Percentiles rank a stretch among this genome's conserved stretches.
Conservation (phyloP, 2,329 filamentous ascomycete genomes). For the Paraphoma chrysanthemicola region DNA sequence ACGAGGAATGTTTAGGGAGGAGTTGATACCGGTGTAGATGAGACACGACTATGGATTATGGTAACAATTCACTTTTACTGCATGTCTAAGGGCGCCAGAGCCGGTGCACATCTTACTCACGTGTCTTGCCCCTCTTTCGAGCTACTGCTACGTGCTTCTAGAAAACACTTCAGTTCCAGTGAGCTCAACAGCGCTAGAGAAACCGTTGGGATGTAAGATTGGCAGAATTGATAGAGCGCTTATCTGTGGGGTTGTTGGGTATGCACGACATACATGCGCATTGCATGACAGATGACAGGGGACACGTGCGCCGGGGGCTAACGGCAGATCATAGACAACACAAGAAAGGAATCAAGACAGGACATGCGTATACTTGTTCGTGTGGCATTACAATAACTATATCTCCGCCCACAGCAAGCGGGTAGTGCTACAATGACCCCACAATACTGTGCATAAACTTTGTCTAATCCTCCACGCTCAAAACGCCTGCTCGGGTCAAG, state of each 20-base stretch:
- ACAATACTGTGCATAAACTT: conserved; percentile 28
- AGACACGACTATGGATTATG: too few species aligned
- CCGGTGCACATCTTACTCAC: too few species aligned
- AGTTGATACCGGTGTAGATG: too few species aligned
- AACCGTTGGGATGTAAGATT: neutral
- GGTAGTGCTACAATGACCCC: conserved; percentile 41
- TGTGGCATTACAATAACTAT: conserved; percentile 41
- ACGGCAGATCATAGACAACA: neutral
- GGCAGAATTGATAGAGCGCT: neutral
- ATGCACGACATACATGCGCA: neutral
- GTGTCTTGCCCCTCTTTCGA: too few species aligned
- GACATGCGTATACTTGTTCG: conserved; percentile 17
- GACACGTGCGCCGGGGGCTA: neutral
- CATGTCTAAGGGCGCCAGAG: too few species aligned
- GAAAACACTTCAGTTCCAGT: too few species aligned
- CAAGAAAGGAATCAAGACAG: too few species aligned
- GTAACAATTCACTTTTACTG: too few species aligned
- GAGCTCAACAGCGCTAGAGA: too few species aligned
- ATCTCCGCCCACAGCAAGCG: conserved; percentile 36
- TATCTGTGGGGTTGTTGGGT: neutral
- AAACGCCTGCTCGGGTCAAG: conserved; percentile 38
- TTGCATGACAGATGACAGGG: neutral
- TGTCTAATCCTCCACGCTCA: conserved; percentile 35
- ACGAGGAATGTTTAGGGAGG: too few species aligned
- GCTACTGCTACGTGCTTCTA: too few species aligned